phyloP scores from a whole-genome alignment of 2,329 filamentous ascomycete genomes.

The Trichoderma guizhouense region DNA sequence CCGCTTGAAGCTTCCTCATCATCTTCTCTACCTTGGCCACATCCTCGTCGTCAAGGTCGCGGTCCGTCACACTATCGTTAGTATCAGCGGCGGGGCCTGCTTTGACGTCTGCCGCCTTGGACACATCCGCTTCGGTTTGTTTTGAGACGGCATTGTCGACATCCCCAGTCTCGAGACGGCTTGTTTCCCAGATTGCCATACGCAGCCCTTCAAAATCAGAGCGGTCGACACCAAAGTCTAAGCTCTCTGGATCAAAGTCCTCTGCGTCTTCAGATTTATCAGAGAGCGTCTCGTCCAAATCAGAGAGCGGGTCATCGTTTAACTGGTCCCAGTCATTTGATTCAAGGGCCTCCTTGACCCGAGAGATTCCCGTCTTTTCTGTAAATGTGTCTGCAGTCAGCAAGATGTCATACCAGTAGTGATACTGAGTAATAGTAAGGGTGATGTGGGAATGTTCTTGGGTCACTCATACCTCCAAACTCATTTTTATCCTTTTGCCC shows the following conservation, averaged over 20 bases:
- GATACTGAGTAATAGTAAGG: neutral
- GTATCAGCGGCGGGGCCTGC: neutral
- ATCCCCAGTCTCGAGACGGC: constrained; percentile 23
- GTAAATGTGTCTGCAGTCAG: neutral
- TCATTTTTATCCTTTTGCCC: constrained; percentile 48
- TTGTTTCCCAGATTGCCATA: constrained; percentile 48
- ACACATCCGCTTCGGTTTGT: constrained; percentile 5
- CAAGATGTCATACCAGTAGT: neutral
- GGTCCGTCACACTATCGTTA: neutral
- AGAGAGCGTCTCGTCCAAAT: constrained; percentile 31
- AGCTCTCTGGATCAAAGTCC: constrained; percentile 44
- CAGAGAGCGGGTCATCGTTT: constrained; percentile 26
- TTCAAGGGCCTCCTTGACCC: constrained; percentile 60
- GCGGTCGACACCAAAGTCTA: constrained; percentile 51
- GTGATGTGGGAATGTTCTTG: neutral
- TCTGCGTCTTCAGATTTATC: constrained; percentile 29
- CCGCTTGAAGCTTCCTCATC: constrained; percentile 63
- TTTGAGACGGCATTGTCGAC: constrained; percentile 24
- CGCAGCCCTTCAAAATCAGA: constrained; percentile 52
- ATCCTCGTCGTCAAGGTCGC: constrained; percentile 45
- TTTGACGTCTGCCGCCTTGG: constrained; percentile 17
- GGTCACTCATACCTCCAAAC: constrained; percentile 51
- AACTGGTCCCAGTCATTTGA: constrained; percentile 60
- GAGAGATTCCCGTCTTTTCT: constrained; percentile 59
- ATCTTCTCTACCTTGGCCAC: constrained; percentile 59